Evolutionary conservation across 208 protist genomes (phyloP).

Genomic region (Acanthamoeba royreba): DNA sequence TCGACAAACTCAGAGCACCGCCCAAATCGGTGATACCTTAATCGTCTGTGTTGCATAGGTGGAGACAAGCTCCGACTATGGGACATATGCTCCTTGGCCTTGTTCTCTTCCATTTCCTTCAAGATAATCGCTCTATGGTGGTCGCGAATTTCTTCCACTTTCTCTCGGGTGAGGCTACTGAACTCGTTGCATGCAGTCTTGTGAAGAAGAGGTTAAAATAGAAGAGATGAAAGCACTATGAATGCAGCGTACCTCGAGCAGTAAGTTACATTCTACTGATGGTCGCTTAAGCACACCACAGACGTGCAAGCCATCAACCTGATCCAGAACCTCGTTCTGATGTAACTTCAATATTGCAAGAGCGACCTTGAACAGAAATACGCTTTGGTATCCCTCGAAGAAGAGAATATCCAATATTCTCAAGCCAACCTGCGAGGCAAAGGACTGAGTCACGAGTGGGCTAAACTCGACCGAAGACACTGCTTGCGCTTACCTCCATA

Average conservation of each 20-base stretch:
- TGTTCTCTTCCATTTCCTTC: conserved; percentile 38
- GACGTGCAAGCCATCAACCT: background rate
- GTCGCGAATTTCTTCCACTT: background rate
- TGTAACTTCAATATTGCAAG: conserved; percentile 58
- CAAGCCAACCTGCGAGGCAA: conserved; percentile 48
- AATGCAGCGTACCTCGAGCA: background rate
- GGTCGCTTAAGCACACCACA: background rate
- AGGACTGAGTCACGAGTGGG: conserved; percentile 2
- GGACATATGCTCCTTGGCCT: background rate
- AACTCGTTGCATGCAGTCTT: conserved; percentile 30
- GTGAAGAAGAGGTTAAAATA: background rate
- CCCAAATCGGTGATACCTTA: background rate
- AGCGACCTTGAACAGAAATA: conserved; percentile 70
- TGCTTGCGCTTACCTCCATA: conserved; percentile 7
- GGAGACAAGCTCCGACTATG: background rate
- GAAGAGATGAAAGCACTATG: background rate
- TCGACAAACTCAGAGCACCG: too few relatives aligned
- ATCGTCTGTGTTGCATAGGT: background rate
- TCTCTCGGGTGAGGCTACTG: background rate
- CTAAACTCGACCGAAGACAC: background rate
- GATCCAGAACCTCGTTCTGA: conserved; percentile 51
- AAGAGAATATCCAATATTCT: conserved; percentile 75
- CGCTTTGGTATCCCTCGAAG: conserved; percentile 64
- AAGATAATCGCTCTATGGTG: background rate
- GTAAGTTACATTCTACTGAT: background rate